Conservation (phyloP, 805 yeast species). For the Saccharomyces eubayanus region DNA sequence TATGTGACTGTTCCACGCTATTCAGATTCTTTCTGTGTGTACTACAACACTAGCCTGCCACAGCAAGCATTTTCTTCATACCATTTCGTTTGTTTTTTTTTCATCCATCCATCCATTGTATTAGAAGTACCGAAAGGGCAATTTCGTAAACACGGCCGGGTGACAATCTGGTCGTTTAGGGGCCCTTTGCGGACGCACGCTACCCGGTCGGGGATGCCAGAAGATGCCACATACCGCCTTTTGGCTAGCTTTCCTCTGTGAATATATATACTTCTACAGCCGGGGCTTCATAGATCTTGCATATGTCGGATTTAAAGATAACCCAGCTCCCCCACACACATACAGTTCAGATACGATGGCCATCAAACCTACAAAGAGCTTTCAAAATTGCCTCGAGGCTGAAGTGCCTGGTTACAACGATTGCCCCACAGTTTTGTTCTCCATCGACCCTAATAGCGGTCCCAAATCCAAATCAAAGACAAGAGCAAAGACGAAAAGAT, state of each 20-base stretch:
- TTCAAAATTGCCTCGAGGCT: conserved; percentile 35
- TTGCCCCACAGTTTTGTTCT: conserved; percentile 32
- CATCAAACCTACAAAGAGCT: conserved; percentile 17
- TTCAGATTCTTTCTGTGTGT: background rate
- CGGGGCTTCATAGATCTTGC: background rate
- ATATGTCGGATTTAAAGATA: background rate
- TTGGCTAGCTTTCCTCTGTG: background rate
- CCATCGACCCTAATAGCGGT: background rate
- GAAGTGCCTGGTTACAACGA: conserved; percentile 39
- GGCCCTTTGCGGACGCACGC: background rate
- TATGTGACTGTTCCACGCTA: background rate
- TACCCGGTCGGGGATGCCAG: background rate
- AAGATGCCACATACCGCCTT: background rate
- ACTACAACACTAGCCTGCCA: background rate
- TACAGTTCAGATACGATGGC: background rate
- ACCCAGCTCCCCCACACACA: no score
- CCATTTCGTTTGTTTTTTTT: background rate
- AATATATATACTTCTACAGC: background rate
- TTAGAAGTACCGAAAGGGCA: background rate
- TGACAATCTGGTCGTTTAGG: background rate
- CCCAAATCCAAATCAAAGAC: conserved; percentile 12
- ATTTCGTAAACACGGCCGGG: background rate
- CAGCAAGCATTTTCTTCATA: background rate
- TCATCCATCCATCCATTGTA: background rate
- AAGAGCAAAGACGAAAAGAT: conserved; percentile 3